Evolutionary conservation across 306 rosid species (phyloP), one percentile per base, ranked within the genome.

Genomic region (Coriaria nepalensis): DNA sequence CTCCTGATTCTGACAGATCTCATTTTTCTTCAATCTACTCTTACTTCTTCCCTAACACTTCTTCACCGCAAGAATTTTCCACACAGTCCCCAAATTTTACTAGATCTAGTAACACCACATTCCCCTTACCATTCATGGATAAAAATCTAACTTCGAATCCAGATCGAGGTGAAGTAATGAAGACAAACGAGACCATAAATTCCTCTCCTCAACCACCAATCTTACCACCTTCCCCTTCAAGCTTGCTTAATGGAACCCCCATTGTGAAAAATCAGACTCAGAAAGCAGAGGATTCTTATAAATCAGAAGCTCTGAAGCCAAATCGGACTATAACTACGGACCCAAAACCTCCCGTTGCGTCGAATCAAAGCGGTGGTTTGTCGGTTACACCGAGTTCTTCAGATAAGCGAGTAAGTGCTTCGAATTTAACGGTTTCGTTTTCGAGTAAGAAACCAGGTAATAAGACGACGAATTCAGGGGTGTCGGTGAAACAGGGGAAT

Each of bases 21-120:
- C 90, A 55, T 8, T 41, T 68, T 41, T 7, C 83, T 49, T 60
- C 77, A 5, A 15, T 85, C 43, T 57, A 68, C 59, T 62, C 78
- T 0, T 63, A 65, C 64, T 40, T 81, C 35, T 75, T 81, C 58
- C 87, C 87, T 37, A 77, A 81, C 33, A 53, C 36, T 37, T 41
- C 87, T 2, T 14, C 64, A 4, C 46, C 45, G 45, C 57, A 52
- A 32, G 50, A n/a, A 40, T 66, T 56, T 38, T 36, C 64, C 50
- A 13, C 68, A 0, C 35, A 46, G 20, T 68, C 43, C 2, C 33
- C 35, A n/a, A 63, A 69, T 48, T 50, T 53, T 0, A 52, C 74
- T 71, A 72, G 93, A 80, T 83, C 94, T 67, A 53, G n/a, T 43
- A 69, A 70, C 60, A 55, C 37, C 43, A 49, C 90, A 12, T 9